phyloP scores from a whole-genome alignment of 1,139 yeast species.

The Magnusiomyces suaveolens region DNA sequence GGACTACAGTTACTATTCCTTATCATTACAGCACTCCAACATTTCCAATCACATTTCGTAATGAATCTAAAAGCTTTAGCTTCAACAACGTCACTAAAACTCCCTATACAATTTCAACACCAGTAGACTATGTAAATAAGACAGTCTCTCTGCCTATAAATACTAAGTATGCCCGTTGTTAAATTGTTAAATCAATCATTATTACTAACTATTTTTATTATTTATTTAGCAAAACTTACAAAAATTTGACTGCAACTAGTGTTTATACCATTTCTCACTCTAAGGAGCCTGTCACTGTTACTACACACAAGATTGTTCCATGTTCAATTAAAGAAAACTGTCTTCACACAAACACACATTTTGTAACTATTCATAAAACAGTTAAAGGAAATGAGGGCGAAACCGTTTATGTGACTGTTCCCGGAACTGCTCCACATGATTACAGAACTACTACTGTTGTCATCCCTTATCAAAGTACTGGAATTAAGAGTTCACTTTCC shows the following conservation, averaged over 20 bases:
- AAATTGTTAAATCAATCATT: too few species aligned
- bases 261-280: neutral
- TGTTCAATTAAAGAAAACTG: neutral
- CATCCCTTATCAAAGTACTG: neutral
- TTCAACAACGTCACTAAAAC: neutral
- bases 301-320: neutral
- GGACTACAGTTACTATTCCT: neutral
- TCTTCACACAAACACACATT: neutral
- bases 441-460: neutral
- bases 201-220: too few species aligned
- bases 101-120: too few species aligned
- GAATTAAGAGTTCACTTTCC: too few species aligned
- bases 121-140: too few species aligned
- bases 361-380: neutral
- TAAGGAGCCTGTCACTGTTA: neutral
- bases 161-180: neutral
- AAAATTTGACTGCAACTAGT: neutral
- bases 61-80: neutral
- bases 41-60: neutral
- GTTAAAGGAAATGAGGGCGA: neutral
- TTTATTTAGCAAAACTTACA: too few species aligned
- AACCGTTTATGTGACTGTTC: neutral
- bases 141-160: too few species aligned
- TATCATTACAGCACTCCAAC: neutral
- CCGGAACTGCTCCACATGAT: neutral